These are phyloP conservation scores for Eleusine coracana DNA, from an alignment of 176 grass and related monocot genomes.

Conservation along the genomic window DNA sequence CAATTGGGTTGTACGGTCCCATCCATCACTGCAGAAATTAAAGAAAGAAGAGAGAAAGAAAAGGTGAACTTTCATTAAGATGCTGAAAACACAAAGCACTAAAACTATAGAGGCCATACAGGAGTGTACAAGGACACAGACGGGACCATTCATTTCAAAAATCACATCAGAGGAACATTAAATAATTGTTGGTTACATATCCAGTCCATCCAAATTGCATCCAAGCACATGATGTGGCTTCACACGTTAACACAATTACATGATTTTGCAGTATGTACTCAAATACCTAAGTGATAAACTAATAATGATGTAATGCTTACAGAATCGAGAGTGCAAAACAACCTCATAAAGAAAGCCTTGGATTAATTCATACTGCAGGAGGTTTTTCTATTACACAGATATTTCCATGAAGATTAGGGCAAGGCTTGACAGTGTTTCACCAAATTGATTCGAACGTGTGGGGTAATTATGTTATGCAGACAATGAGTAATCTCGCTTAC, in stretches of 20 bases:
- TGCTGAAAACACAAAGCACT: slow-evolving; percentile 24
- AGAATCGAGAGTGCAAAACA: slow-evolving; percentile 15
- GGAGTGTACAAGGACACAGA: slow-evolving; percentile 7
- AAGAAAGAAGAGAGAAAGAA: background rate
- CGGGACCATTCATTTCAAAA: slow-evolving; percentile 6
- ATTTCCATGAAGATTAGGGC: slow-evolving; percentile 20
- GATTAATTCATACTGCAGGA: background rate
- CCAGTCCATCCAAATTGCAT: background rate
- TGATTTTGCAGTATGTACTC: background rate
- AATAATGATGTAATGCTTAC: slow-evolving; percentile 13
- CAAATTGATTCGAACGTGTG: background rate
- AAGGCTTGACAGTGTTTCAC: slow-evolving; percentile 2
- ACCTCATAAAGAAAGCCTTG: background rate
- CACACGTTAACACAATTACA: background rate
- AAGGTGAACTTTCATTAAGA: slow-evolving; percentile 3
- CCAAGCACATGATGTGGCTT: background rate
- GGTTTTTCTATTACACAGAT: slow-evolving; percentile 12
- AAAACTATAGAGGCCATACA: slow-evolving; percentile 35
- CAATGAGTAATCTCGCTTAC: slow-evolving; percentile 4
- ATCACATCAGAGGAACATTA: background rate
- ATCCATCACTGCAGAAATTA: slow-evolving; percentile 78
- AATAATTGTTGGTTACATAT: background rate
- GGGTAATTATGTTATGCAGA: background rate
- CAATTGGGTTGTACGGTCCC: slow-evolving; percentile 96
- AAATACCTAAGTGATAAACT: background rate